A percentile compares a stretch with the other conserved stretches of the same genome.
Evolutionary conservation across 108 stramenopile genomes (phyloP).

Genomic region (Pseudonitzschia multiseries): DNA sequence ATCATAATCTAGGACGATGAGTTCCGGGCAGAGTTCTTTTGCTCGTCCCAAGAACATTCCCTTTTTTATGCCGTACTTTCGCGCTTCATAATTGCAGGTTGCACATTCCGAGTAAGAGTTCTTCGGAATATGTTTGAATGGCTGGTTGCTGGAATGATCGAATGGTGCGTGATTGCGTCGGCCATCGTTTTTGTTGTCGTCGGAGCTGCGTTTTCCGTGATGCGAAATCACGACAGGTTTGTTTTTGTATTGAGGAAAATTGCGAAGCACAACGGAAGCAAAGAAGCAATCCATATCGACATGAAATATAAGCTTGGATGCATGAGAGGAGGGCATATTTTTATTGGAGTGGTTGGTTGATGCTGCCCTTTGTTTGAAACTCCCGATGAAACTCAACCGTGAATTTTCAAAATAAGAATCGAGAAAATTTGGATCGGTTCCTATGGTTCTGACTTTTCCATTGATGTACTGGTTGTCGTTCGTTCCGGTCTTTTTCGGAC

Average conservation of each 20-base stretch:
- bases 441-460: slow-evolving; percentile 38
- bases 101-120: slow-evolving; percentile 86
- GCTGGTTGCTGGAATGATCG: background rate
- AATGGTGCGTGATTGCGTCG: slow-evolving; percentile 6
- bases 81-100: slow-evolving; percentile 93
- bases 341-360: slow-evolving; percentile 4
- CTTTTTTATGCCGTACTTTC: slow-evolving; percentile 84
- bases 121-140: slow-evolving; percentile 14
- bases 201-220: slow-evolving; percentile 38
- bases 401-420: slow-evolving; percentile 67
- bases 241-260: slow-evolving; percentile 75
- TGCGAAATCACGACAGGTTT: slow-evolving; percentile 92
- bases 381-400: slow-evolving; percentile 79
- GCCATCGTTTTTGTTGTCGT: background rate
- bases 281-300: slow-evolving; percentile 98
- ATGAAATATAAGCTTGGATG: slow-evolving; percentile 78
- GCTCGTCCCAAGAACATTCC: slow-evolving; percentile 93
- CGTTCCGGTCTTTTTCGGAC: slow-evolving; percentile 10
- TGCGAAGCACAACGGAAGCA: slow-evolving; percentile 79
- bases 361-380: slow-evolving; percentile 62
- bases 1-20: slow-evolving; percentile 89
- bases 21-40: slow-evolving; percentile 81
- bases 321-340: background rate
- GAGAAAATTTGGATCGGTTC: slow-evolving; percentile 82
- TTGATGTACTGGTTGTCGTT: slow-evolving; percentile 43